These are phyloP conservation scores for Lycium ferocissimum DNA, from an alignment of 257 asterid species.

Conservation along the genomic window DNA sequence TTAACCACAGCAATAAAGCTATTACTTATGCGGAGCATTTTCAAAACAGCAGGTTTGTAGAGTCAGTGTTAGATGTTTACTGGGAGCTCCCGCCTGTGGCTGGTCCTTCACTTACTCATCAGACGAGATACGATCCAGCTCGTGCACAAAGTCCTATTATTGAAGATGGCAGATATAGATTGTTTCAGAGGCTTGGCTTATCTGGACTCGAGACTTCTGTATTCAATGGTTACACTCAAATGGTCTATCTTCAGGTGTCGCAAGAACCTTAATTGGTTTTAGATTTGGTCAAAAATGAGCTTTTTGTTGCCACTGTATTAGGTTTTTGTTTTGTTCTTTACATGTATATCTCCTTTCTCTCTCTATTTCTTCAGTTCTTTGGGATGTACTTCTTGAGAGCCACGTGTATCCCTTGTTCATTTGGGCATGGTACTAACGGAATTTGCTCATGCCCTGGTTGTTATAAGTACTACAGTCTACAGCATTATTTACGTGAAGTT, in stretches of 20 bases:
- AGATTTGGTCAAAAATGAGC: conserved; percentile 12
- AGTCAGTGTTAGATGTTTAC: conserved; percentile 78
- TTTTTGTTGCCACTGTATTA: not conserved
- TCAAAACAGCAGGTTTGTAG: conserved; percentile 82
- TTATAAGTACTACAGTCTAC: not conserved
- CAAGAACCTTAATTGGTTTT: conserved; percentile 45
- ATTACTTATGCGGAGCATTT: conserved; percentile 68
- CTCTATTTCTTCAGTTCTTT: not conserved
- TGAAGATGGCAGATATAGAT: conserved; percentile 81
- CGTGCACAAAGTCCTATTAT: conserved; percentile 73
- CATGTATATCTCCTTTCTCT: not conserved
- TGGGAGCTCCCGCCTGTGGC: conserved; percentile 99
- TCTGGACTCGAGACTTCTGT: conserved; percentile 68
- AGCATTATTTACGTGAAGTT: not conserved
- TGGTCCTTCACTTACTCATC: conserved; percentile 97
- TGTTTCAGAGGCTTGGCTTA: conserved; percentile 77
- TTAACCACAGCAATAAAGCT: conserved; percentile 83
- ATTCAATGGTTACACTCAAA: conserved; percentile 93
- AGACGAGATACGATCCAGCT: conserved; percentile 93
- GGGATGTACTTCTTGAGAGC: conserved; percentile 21
- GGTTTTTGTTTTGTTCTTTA: not conserved
- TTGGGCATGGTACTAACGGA: not conserved
- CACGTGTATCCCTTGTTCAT: not conserved
- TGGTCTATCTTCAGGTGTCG: conserved; percentile 86
- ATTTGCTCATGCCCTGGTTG: not conserved